These are phyloP conservation scores for Pulveroboletus ravenelii DNA, from an alignment of 768 basidiomycete genomes.

Conservation along the genomic window DNA sequence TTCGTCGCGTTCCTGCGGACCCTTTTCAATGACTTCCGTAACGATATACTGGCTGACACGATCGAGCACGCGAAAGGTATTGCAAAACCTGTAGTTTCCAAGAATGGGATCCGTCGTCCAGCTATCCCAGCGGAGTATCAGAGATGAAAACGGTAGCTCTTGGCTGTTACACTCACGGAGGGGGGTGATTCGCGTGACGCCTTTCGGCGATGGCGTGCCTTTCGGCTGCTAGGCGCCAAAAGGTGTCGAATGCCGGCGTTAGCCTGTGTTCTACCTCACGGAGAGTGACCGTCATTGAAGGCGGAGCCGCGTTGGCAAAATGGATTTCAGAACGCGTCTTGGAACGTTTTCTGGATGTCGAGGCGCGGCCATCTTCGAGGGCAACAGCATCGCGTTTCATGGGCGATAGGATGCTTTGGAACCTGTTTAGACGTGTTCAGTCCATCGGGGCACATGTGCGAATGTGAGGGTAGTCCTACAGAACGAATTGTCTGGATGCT, in stretches of 20 bases:
- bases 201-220: slow-evolving; percentile 53
- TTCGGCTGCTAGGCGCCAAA: slow-evolving; percentile 56
- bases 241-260: slow-evolving; percentile 55
- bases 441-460: background rate
- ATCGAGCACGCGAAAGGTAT: slow-evolving; percentile 72
- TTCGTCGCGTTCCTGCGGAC: slow-evolving; percentile 55
- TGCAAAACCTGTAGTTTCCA: slow-evolving; percentile 57
- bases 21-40: slow-evolving; percentile 62
- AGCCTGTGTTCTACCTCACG: slow-evolving; percentile 37
- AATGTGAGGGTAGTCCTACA: background rate
- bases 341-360: slow-evolving; percentile 22
- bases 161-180: slow-evolving; percentile 43
- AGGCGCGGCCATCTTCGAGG: slow-evolving; percentile 7
- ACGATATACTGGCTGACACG: slow-evolving; percentile 67
- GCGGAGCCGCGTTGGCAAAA: slow-evolving; percentile 6
- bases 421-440: background rate
- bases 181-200: slow-evolving; percentile 43
- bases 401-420: background rate
- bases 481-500: background rate
- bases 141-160: background rate
- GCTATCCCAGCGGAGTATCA: slow-evolving; percentile 31
- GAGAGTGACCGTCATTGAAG: slow-evolving; percentile 31
- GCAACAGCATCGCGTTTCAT: slow-evolving; percentile 22
- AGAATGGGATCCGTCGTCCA: slow-evolving; percentile 70
- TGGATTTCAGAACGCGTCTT: slow-evolving; percentile 20